Base-by-base conservation (phyloP, 148 eudicot genomes). In the Spergularia bocconei region DNA sequence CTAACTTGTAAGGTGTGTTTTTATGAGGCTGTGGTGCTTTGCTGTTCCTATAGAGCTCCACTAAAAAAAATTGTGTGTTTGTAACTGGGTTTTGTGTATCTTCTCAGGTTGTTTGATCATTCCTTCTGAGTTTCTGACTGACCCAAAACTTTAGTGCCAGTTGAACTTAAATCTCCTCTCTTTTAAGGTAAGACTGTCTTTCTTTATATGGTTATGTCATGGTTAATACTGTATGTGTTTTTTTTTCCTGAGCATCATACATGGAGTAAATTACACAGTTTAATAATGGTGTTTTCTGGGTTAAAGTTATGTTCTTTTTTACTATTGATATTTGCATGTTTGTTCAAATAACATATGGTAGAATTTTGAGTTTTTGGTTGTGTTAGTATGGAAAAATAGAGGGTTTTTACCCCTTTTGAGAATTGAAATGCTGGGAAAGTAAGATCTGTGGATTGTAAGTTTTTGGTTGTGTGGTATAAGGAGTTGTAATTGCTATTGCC, bases 21-120 rank as follows among this genome's bases (percentile, higher is more conserved):
- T 74, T 84, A 79, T 80, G 87, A 82, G 87, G 90, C 76, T 81
- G 84, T 66, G 89, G 82, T 84, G 80, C 78, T 79, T 81, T 82
- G 82, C 60, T 78, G 77, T 79, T 77, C 66, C 36, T 71, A 53
- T 74, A 73, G 56, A 73, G 17, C 79, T 70, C 73, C 82, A 77
- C 71, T 67, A 44, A 79, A 74, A 78, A 60, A 69, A 77, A 21
- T 33, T 67, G 77, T 70, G 58, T 72, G 70, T 60, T 72, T 72
- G 70, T 73, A 52, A 74, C 67, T 79, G 83, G 81, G 80, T 77
- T 81, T 69, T 75, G 50, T 75, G 25, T 73, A 71, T 57, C 60
- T 74, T 41, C 52, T 56, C 78, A 63, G 57, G 52, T 66, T 78
- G 72, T 62, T 78, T 75, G 69, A 66, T 87, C 80, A 72, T 77